Evolutionary conservation across 768 basidiomycete genomes (phyloP).

Genomic region (Lactarius psammicola): DNA sequence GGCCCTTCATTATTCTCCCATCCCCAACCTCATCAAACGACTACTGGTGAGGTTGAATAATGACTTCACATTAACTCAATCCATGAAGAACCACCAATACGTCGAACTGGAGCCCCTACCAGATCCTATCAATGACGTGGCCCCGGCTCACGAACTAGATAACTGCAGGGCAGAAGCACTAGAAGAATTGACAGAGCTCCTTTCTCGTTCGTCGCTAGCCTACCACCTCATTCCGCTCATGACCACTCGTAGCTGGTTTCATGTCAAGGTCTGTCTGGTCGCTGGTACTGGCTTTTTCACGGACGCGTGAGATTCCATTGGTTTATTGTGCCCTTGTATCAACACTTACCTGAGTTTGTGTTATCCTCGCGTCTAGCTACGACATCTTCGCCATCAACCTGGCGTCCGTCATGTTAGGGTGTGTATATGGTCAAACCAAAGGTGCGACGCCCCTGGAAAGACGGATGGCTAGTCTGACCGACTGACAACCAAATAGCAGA

Average conservation of each 20-base stretch:
- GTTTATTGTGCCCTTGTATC: not conserved
- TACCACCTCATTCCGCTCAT: not conserved
- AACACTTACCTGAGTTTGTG: not conserved
- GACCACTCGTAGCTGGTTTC: slow-evolving; percentile 42
- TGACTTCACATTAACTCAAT: not conserved
- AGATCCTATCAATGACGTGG: not conserved
- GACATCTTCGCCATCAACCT: slow-evolving; percentile 92
- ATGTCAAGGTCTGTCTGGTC: slow-evolving; percentile 45
- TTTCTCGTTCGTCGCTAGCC: slow-evolving; percentile 59
- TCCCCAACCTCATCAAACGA: not conserved
- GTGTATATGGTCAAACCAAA: slow-evolving; percentile 56
- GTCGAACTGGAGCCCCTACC: not conserved
- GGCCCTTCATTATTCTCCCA: not conserved
- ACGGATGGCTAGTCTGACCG: not conserved
- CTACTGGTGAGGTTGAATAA: not conserved
- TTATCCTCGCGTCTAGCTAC: slow-evolving; percentile 44
- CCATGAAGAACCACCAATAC: not conserved
- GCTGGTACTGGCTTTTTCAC: slow-evolving; percentile 91
- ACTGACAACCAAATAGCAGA: not conserved
- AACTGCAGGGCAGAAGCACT: slow-evolving; percentile 77
- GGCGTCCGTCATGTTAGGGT: slow-evolving; percentile 76
- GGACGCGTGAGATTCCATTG: slow-evolving; percentile 52
- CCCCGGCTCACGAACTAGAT: slow-evolving; percentile 43
- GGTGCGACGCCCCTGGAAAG: slow-evolving; percentile 5
- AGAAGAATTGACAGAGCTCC: slow-evolving; percentile 78